These are phyloP conservation scores for Curvularia spicifera DNA, from an alignment of 2,329 filamentous ascomycete species.

Conservation along the genomic window DNA sequence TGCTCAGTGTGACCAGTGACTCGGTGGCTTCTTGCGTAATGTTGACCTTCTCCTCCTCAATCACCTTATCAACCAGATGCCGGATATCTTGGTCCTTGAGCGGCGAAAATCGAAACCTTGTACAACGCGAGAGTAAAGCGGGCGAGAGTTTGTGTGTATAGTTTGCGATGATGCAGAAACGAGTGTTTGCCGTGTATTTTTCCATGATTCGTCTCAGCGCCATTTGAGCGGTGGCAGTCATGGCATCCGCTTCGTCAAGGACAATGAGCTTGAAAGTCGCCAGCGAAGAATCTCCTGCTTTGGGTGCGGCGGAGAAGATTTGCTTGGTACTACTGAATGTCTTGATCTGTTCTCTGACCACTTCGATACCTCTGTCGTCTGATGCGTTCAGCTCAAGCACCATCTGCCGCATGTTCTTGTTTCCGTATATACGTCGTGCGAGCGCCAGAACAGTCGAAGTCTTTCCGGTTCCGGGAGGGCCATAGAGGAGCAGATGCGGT, in stretches of 20 bases:
- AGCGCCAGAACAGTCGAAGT: slow-evolving; percentile 95
- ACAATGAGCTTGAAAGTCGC: slow-evolving; percentile 95
- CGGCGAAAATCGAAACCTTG: slow-evolving; percentile 92
- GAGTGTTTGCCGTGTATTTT: slow-evolving; percentile 96
- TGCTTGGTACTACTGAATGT: slow-evolving; percentile 98
- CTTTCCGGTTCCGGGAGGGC: slow-evolving; percentile 95
- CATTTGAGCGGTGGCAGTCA: slow-evolving; percentile 99
- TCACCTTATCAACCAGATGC: slow-evolving; percentile 83
- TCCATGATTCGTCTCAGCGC: slow-evolving; percentile 97
- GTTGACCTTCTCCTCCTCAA: slow-evolving; percentile 83
- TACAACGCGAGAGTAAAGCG: slow-evolving; percentile 89
- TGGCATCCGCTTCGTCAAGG: slow-evolving; percentile 97
- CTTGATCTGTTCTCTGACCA: slow-evolving; percentile 96
- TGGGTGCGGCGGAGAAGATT: slow-evolving; percentile 77
- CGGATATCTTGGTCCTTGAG: slow-evolving; percentile 88
- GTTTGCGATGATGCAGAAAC: slow-evolving; percentile 98
- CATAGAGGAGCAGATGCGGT: slow-evolving; percentile 94
- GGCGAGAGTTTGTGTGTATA: slow-evolving; percentile 98
- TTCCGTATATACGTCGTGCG: slow-evolving; percentile 89
- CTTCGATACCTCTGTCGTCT: slow-evolving; percentile 96
- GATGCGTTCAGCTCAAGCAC: slow-evolving; percentile 97
- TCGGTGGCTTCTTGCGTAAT: slow-evolving; percentile 82
- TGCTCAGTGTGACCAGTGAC: slow-evolving; percentile 83
- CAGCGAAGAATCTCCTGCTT: slow-evolving; percentile 58
- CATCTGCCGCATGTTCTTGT: slow-evolving; percentile 95